Evolutionary conservation across 495 filamentous ascomycete species (phyloP), one percentile per base, ranked within the genome.

Genomic region (Daldinia loculata): DNA sequence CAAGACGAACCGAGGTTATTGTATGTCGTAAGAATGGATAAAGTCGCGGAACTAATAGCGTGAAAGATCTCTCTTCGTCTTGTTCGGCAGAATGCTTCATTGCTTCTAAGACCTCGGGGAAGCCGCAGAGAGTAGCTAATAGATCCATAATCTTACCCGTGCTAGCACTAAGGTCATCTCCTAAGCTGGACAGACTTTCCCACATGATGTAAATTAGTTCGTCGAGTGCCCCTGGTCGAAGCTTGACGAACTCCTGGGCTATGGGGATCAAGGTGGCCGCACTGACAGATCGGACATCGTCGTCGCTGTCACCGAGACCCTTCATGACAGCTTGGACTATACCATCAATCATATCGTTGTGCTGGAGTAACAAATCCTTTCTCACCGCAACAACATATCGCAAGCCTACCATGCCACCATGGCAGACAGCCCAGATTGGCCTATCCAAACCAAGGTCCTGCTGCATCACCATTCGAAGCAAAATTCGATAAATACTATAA

Each of bases 81-180:
- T 89, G 84, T 17, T 89, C 88, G 24, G 95, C 95, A 63, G 97
- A 97, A 39, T 83, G 79, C 79, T 94, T 96, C 95, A 99, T 99
- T 17, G 95, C 92, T 69, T 94, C 89, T 61, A 99, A 81, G 27
- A 98, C 95, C 80, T 97, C 87, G 3, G 91, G 91, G 83, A 97
- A 99, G 65, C 93, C 92, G 80, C 96, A 99, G 34, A 99, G 88
- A 73, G 93, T 98, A 26, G 95, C 96, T 24, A 99, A 84, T 29
- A 99, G 86, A 75, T 99, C 95, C 95, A 99, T 99, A 45, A 99
- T 95, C 57, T 91, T 95, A 30, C 95, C 95, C 24, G 95, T 99
- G 79, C 94, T 98, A 6, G 95, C 96, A 79, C 94, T 97, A 14
- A 99, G 84, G 79, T 99, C 95, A 77, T 99, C 95, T 67, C 95